Evolutionary conservation across 495 filamentous ascomycete genomes (phyloP).

Genomic region (Ascobolus immersus): DNA sequence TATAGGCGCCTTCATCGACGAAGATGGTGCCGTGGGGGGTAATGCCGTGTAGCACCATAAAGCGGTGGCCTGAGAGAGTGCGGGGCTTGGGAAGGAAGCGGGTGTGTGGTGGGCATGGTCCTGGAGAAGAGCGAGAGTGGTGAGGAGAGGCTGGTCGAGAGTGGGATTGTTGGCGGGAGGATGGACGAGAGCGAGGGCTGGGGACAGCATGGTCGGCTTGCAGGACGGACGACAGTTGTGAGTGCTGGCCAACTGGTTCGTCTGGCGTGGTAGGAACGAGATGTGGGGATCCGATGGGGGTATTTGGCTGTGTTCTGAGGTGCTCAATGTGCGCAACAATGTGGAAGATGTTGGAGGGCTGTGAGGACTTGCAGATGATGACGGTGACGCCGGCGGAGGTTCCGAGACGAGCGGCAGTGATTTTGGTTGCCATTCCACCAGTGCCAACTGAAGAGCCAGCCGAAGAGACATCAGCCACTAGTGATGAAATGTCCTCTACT

Average conservation of each 20-base stretch:
- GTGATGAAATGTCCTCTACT: constrained; percentile 59
- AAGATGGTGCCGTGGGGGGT: constrained; percentile 72
- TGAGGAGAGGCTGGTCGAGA: constrained; percentile 11
- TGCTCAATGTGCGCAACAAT: constrained; percentile 64
- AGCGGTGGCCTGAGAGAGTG: constrained; percentile 73
- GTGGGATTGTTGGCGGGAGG: not conserved
- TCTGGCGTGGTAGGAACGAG: constrained; percentile 7
- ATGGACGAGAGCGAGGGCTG: constrained; percentile 4
- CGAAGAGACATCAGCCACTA: constrained; percentile 75
- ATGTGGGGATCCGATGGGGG: constrained; percentile 3
- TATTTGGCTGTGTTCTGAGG: constrained; percentile 16
- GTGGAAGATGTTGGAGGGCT: constrained; percentile 68
- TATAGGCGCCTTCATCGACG: constrained; percentile 69
- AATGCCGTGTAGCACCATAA: constrained; percentile 93
- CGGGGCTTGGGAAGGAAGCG: constrained; percentile 70
- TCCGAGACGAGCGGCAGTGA: constrained; percentile 76
- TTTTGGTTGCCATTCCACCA: constrained; percentile 96
- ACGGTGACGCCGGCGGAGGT: constrained; percentile 90
- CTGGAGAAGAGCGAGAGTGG: constrained; percentile 1
- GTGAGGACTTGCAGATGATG: constrained; percentile 74
- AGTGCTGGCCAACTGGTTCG: constrained; percentile 5
- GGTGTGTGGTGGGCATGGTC: constrained; percentile 49
- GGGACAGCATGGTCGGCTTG: constrained; percentile 7
- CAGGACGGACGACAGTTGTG: not conserved
- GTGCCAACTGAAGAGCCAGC: constrained; percentile 75